Percentiles rank a stretch among this genome's conserved stretches.
Conservation (phyloP, 2,329 filamentous ascomycete genomes). For the Aspergillus transmontanensis region DNA sequence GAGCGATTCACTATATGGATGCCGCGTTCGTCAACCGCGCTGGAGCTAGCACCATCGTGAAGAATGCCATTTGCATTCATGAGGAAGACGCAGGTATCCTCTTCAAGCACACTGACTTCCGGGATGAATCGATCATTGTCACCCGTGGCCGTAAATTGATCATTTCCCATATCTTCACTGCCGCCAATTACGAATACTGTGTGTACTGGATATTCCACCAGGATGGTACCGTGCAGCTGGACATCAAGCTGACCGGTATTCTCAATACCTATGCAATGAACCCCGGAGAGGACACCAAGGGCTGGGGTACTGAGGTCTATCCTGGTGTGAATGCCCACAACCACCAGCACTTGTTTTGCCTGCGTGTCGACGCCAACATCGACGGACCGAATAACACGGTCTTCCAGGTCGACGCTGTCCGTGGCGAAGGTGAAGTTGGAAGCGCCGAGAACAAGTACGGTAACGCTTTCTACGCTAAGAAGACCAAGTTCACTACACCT, state of each 20-base stretch:
- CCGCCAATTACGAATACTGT: constrained; percentile 93
- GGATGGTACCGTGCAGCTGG: constrained; percentile 87
- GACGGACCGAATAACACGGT: constrained; percentile 84
- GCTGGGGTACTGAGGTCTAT: constrained; percentile 91
- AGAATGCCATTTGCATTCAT: constrained; percentile 94
- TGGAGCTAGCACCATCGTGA: constrained; percentile 76
- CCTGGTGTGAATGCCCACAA: constrained; percentile 92
- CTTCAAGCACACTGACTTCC: constrained; percentile 94
- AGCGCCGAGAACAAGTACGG: constrained; percentile 83
- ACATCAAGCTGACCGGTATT: constrained; percentile 89
- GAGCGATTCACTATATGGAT: constrained; percentile 85
- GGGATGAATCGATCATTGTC: constrained; percentile 83
- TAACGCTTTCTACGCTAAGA: constrained; percentile 85
- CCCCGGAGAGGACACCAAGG: constrained; percentile 76
- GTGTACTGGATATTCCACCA: constrained; percentile 89
- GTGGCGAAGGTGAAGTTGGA: constrained; percentile 73
- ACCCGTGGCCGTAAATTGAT: constrained; percentile 84
- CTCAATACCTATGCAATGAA: constrained; percentile 87
- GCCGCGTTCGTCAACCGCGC: constrained; percentile 78
- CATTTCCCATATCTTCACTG: constrained; percentile 90
- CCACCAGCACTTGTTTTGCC: constrained; percentile 92
- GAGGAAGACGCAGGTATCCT: constrained; percentile 90
- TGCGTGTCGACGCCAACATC: constrained; percentile 83
- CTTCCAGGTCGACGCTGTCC: constrained; percentile 76
- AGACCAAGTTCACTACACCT: constrained; percentile 75